Evolutionary conservation across 1,139 yeast genomes (phyloP), one percentile per base, ranked within the genome.

Genomic region (Sugiyamaella sp.): DNA sequence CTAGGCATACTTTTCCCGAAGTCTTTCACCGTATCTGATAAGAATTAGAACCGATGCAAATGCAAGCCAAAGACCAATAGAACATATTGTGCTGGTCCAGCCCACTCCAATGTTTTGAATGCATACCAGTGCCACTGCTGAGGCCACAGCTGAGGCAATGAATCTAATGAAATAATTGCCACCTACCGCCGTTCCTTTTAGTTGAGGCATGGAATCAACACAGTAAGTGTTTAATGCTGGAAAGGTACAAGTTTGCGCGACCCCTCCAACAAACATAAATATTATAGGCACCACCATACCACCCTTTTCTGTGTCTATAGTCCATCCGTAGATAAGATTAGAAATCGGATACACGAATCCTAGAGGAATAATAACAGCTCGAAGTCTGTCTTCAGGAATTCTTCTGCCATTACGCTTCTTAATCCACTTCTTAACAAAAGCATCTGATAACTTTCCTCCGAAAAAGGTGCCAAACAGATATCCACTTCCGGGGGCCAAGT

Each of bases 201-300:
- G 62, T 45, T 76, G 74, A 1, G 84, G 83, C 75, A 80, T 72
- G 1, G 79, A 75, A 62, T 80, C 85, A 12, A 80, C 80, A 65
- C 84, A 79, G 60, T 80, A 80, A 5, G 83, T 74, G 60, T 80
- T 80, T 21, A 77, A 63, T 17, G 80, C 74, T 1, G 84, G 82
- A 59, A 79, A 80, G 9, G 74, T 66, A 33, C 76, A 68, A 0
- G 82, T 78, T 63, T 80, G 84, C 0, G 78, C 78, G 20, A 79
- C 58, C 0, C 82, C 84, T 39, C 74, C 71, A 24, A 75, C 27
- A 56, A 79, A 80, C 73, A 80, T 67, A 56, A 74, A 69, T 3
- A 80, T 70, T 8, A 80, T 71, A 1, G 84, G 83, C 2, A 80
- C 70, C 0, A 81, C 80, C 71, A 77, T 76, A 1, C 84, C 84